These are phyloP conservation scores for Cunninghamia lanceolata DNA, from an alignment of 75 land plant genomes.

Conservation along the genomic window DNA sequence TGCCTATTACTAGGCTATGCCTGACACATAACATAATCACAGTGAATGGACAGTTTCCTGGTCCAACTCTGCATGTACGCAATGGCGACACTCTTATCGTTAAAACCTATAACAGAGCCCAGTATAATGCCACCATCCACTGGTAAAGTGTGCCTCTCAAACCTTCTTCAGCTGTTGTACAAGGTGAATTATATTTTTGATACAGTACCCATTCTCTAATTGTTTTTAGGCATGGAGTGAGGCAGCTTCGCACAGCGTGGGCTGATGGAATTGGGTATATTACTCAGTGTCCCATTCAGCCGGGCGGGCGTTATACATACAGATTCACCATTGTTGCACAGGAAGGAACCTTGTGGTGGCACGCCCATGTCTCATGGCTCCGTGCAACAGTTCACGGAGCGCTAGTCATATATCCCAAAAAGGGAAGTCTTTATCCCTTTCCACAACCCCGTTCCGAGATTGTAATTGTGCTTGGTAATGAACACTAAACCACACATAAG, in stretches of 20 bases:
- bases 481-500: too few species aligned
- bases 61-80: constrained; percentile 15
- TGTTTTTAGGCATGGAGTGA: too few species aligned
- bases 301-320: constrained; percentile 15
- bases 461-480: constrained; percentile 43
- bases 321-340: neutral
- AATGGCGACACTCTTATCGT: constrained; percentile 19
- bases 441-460: constrained; percentile 19
- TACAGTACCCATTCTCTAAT: constrained; percentile 17
- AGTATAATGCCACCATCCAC: constrained; percentile 13
- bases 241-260: too few species aligned
- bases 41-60: constrained; percentile 19
- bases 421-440: constrained; percentile 21
- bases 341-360: too few species aligned
- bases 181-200: neutral
- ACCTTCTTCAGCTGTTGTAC: too few species aligned
- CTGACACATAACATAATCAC: neutral
- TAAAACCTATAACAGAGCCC: constrained; percentile 8
- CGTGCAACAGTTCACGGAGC: constrained; percentile 44
- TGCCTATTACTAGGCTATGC: neutral
- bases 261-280: constrained; percentile 37
- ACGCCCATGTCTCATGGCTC: constrained; percentile 1
- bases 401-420: constrained; percentile 27
- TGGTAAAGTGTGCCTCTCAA: neutral
- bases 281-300: constrained; percentile 46